Evolutionary conservation across 176 grass and related monocot species (phyloP).

Genomic region (Thalia dealbata): DNA sequence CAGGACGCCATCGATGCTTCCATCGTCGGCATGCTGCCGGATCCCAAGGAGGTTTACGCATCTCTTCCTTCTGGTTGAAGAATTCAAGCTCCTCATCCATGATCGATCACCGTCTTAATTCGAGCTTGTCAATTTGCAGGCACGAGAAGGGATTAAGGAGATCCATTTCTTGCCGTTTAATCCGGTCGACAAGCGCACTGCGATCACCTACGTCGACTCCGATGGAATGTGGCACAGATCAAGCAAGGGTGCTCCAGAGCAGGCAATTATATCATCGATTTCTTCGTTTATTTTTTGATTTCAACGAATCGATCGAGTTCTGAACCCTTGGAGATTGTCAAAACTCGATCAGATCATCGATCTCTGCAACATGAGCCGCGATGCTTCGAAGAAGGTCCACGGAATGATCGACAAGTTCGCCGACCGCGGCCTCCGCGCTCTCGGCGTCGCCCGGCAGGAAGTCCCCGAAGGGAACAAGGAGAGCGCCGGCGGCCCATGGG

Average conservation of each 20-base stretch:
- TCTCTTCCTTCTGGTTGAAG: no score
- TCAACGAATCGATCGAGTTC: neutral
- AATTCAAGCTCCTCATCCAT: neutral
- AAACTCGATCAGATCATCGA: constrained; percentile 57
- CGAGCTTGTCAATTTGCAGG: constrained; percentile 7
- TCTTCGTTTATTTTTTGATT: no score
- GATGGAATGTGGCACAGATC: constrained; percentile 73
- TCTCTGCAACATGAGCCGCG: constrained; percentile 59
- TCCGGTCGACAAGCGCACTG: constrained; percentile 86
- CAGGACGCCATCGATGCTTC: constrained; percentile 94
- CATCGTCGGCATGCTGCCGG: constrained; percentile 72
- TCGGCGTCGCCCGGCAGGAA: constrained; percentile 63
- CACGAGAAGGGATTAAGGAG: constrained; percentile 67
- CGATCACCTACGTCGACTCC: constrained; percentile 82
- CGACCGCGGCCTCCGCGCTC: constrained; percentile 66
- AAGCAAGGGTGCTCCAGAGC: constrained; percentile 87
- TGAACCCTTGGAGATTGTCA: neutral
- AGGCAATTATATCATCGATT: constrained; percentile 8
- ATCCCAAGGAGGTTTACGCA: constrained; percentile 67
- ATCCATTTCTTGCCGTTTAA: constrained; percentile 92
- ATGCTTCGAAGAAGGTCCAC: constrained; percentile 55
- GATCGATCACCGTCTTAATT: neutral
- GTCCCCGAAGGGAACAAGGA: constrained; percentile 70
- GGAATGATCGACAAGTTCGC: constrained; percentile 50
- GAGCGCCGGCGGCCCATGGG: constrained; percentile 51